Evolutionary conservation across 768 basidiomycete genomes (phyloP).

Genomic region (Boletus vinaceobasis): DNA sequence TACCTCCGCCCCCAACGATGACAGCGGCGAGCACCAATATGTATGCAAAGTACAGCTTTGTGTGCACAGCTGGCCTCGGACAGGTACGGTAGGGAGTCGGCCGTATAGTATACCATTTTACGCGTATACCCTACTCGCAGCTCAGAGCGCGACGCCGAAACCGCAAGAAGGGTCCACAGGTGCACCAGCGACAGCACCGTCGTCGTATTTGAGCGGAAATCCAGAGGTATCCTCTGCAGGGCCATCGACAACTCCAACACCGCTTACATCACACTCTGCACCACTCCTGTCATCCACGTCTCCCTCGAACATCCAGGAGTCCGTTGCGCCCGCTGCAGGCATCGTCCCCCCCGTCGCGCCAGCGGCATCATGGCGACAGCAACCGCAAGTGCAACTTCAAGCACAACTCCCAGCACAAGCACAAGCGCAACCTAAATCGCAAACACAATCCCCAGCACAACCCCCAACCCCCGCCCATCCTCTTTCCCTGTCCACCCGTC

Average conservation of each 20-base stretch:
- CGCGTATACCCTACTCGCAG: constrained; percentile 16
- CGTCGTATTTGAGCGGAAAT: neutral
- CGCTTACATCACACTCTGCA: neutral
- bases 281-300: neutral
- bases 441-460: neutral
- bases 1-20: constrained; percentile 25
- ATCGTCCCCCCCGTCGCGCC: neutral
- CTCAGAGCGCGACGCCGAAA: constrained; percentile 12
- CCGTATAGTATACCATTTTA: constrained; percentile 26
- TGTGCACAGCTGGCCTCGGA: constrained; percentile 7
- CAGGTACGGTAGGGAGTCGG: constrained; percentile 13
- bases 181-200: neutral
- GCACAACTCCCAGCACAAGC: neutral
- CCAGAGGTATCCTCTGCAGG: neutral
- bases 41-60: constrained; percentile 16
- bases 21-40: constrained; percentile 4
- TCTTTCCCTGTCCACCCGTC: constrained; percentile 8
- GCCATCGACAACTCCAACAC: neutral
- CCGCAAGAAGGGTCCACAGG: neutral
- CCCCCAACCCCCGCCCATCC: constrained; percentile 2
- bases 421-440: constrained; percentile 26
- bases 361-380: neutral
- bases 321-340: neutral
- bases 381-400: no score
- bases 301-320: neutral